phyloP scores from a whole-genome alignment of 2,329 filamentous ascomycete species.

The Microcyclosporella mali region DNA sequence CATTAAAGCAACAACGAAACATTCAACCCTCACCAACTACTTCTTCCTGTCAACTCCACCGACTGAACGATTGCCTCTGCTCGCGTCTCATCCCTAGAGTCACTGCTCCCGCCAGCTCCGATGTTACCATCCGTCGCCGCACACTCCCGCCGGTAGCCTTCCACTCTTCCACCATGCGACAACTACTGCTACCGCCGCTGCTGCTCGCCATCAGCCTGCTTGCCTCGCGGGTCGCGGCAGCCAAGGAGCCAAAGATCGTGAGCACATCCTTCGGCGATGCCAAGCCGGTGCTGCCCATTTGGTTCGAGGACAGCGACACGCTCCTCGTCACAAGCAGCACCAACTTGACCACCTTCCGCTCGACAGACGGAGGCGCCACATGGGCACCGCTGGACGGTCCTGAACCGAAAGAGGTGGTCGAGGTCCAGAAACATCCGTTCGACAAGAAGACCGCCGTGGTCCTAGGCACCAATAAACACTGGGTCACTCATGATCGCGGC shows the following conservation, averaged over 20 bases:
- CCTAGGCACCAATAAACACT: constrained; percentile 65
- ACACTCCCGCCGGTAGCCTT: no score
- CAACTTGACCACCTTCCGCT: constrained; percentile 65
- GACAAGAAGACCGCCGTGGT: constrained; percentile 75
- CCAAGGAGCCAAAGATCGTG: no score
- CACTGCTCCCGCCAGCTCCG: neutral
- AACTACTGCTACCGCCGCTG: constrained; percentile 12
- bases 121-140: constrained; percentile 8
- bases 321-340: constrained; percentile 66
- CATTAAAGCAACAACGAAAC: no score
- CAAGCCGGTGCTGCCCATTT: no score
- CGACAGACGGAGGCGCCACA: constrained; percentile 68
- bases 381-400: constrained; percentile 65
- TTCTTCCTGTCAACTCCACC: no score
- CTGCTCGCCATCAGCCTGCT: constrained; percentile 21
- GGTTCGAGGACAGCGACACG: constrained; percentile 84
- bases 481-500: constrained; percentile 75
- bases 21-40: no score
- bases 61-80: no score
- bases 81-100: neutral
- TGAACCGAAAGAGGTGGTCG: constrained; percentile 55
- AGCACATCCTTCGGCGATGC: no score
- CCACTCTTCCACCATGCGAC: constrained; percentile 12
- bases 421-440: constrained; percentile 70
- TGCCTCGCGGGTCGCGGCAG: constrained; percentile 10